phyloP scores from a whole-genome alignment of 768 basidiomycete species.

The Cubamyces sp. region DNA sequence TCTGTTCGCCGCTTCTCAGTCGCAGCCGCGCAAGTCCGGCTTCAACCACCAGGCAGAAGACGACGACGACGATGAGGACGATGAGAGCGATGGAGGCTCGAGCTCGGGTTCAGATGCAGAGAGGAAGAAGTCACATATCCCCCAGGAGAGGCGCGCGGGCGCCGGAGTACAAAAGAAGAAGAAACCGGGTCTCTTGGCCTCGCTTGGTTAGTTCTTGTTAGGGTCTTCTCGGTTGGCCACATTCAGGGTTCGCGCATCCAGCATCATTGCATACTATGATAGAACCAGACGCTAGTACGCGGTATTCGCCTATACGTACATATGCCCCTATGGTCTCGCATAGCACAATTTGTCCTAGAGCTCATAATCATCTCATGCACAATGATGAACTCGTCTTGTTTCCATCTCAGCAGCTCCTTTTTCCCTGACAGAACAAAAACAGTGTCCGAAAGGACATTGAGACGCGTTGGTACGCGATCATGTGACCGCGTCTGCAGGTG shows the following conservation, averaged over 20 bases:
- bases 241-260: neutral
- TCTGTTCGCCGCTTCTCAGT: slow-evolving; percentile 24
- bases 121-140: slow-evolving; percentile 60
- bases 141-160: slow-evolving; percentile 59
- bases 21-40: slow-evolving; percentile 1
- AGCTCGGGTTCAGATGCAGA: slow-evolving; percentile 47
- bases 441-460: neutral
- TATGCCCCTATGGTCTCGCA: neutral
- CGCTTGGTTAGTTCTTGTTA: neutral
- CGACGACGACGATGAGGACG: slow-evolving; percentile 39
- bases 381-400: neutral
- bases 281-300: slow-evolving; percentile 2
- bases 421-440: too few species aligned
- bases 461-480: neutral
- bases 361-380: neutral
- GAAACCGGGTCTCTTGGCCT: slow-evolving; percentile 17
- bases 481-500: slow-evolving; percentile 5
- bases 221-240: neutral
- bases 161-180: slow-evolving; percentile 46
- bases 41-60: slow-evolving; percentile 36
- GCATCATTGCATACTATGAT: slow-evolving; percentile 3
- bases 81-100: slow-evolving; percentile 42
- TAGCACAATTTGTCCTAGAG: neutral
- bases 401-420: neutral
- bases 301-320: neutral